Percentiles rank a stretch among this genome's conserved stretches.
Conservation (phyloP, 1,139 yeast species). For the Hemisphaericaspora subhashii region DNA sequence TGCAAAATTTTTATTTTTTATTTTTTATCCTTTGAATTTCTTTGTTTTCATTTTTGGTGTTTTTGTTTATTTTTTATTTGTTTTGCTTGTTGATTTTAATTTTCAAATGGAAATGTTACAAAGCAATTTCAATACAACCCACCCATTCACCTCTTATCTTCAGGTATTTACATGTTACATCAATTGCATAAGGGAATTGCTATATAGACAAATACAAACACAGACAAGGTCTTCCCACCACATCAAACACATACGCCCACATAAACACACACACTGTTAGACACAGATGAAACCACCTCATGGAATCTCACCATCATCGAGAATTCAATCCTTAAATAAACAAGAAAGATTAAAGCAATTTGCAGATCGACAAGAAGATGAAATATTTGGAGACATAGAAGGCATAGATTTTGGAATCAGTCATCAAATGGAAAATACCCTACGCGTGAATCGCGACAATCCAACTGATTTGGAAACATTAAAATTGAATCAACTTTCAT, state of each 20-base stretch:
- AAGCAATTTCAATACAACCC: too few species aligned
- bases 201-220: too few species aligned
- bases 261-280: neutral
- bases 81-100: too few species aligned
- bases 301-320: neutral
- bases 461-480: constrained; percentile 8
- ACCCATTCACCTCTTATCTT: too few species aligned
- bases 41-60: too few species aligned
- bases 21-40: too few species aligned
- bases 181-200: too few species aligned
- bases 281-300: constrained; percentile 1
- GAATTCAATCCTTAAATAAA: constrained; percentile 1
- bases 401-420: constrained; percentile 14
- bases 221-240: too few species aligned
- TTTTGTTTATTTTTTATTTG: too few species aligned
- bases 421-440: constrained; percentile 15
- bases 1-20: too few species aligned
- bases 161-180: too few species aligned
- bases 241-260: neutral
- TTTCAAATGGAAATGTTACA: too few species aligned
- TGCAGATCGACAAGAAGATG: constrained; percentile 22
- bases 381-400: constrained; percentile 32
- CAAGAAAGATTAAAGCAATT: constrained; percentile 18
- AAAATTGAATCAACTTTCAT: constrained; percentile 8
- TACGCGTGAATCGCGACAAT: constrained; percentile 1